Base-by-base conservation (phyloP, 768 basidiomycete genomes). In the Dentipellis sp. region DNA sequence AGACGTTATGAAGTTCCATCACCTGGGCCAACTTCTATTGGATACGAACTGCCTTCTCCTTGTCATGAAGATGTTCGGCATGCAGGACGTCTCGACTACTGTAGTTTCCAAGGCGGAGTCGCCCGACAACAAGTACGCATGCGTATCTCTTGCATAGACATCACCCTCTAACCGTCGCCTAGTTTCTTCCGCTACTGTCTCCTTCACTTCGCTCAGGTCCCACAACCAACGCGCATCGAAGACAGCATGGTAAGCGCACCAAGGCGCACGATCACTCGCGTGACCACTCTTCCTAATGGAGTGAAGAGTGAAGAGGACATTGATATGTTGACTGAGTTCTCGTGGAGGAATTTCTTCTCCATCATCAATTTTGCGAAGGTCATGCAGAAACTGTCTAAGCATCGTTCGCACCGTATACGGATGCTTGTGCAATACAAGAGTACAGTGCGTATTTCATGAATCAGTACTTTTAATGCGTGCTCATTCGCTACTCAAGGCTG, bases 1-100 rank as follows among this genome's bases (percentile, higher is more conserved):
- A 98, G 95, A 98, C 71, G 84, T 88, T 17, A 94, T 99, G 89
- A 98, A 99, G 68, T 97, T 97, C 67, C 94, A 99, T 69, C 93
- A 97, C 68, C 78, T 99, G 21, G 93, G 93, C n/a, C 94, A 95
- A 68, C 81, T 92, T 36, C 74, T 99, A 8, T 82, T 99, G 46
- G 95, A 98, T 63, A 94, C 93, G 21, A 98, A 98, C 64, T 95
- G 94, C 66, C 71, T 97, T 11, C 74, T 98, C 34, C 76, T 98
- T 34, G 91, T 98, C 51, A 73, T 99, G 63, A 97, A 97, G 75
- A 97, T 97, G 87, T 97, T 98, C 68, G 92, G 94, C n/a, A 69
- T 97, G 59, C 91, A 94, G 67, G 97, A 99, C 66, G 87, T 97
- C 3, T 78, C 88, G 0, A 77, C 78, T 16, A 82, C 86, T 4